Conservation (phyloP, 1,284 basidiomycete genomes). For the Farysia itapuensis region DNA sequence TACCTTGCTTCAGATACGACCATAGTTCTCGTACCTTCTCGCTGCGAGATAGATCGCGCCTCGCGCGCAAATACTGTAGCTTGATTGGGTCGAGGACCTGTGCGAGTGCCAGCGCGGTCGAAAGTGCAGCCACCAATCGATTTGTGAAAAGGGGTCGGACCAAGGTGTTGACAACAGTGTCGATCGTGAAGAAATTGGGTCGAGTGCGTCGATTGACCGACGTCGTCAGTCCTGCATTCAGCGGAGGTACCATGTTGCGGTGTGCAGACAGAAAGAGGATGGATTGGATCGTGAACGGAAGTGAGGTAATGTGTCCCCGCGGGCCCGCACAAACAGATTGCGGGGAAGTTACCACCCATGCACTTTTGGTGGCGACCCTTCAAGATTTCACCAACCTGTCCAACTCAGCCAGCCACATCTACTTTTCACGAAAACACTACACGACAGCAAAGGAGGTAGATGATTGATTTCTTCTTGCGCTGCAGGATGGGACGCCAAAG, state of each 20-base stretch:
- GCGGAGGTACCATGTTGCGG: not conserved
- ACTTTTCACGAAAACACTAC: too few relatives aligned
- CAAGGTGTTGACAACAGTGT: conserved; percentile 14
- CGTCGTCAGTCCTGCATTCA: not conserved
- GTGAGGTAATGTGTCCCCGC: too few relatives aligned
- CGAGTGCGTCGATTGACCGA: conserved; percentile 12
- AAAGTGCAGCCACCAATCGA: conserved; percentile 16
- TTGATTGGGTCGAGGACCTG: conserved; percentile 25
- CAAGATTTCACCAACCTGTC: too few relatives aligned
- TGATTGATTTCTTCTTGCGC: too few relatives aligned
- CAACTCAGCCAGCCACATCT: too few relatives aligned
- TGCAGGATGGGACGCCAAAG: too few relatives aligned
- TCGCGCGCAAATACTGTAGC: conserved; percentile 7
- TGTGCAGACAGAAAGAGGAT: too few relatives aligned
- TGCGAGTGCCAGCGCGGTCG: conserved; percentile 29
- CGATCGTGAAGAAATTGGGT: conserved; percentile 18
- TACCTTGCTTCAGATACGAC: not conserved
- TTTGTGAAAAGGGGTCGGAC: conserved; percentile 25
- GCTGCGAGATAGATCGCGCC: conserved; percentile 12
- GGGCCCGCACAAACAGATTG: too few relatives aligned
- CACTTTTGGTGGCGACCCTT: too few relatives aligned
- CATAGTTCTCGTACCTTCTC: conserved; percentile 5
- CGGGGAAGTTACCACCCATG: too few relatives aligned
- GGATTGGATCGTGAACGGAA: too few relatives aligned
- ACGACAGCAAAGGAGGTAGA: too few relatives aligned